Base-by-base conservation (phyloP, 1,284 basidiomycete genomes). In the Sutorius eximius region DNA sequence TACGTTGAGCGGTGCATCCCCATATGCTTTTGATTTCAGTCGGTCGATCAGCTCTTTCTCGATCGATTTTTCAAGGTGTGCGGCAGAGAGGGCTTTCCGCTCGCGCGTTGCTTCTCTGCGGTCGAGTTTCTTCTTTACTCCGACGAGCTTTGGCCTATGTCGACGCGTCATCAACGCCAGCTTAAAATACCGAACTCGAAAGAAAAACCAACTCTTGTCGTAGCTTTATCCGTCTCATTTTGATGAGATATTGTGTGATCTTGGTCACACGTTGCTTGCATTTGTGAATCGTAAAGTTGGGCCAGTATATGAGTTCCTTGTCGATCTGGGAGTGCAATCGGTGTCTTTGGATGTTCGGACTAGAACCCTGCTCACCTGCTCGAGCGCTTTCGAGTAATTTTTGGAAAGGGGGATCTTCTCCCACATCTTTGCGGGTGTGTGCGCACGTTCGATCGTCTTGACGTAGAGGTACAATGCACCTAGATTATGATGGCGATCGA, bases 201-300 rank as follows among this genome's bases (percentile, higher is more conserved):
- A 45, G 27, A 52, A 29, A 82, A 29, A 82, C 92, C 65, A 58
- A 95, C 94, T 95, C 89, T 73, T 96, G 87, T 52, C 92, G 87
- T 58, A 96, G 79, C 66, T 89, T 90, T 64, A 98, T 76, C 41
- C 93, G 85, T 56, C 97, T 82, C 91, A 99, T 95, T 79, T 98
- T 97, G 75, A 99, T 98, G 59, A 99, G 83, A 70, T 98, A 99
- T 73, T 99, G 97, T 0, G 96, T 99, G 65, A 99, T 98, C 78
- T 98, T 99, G 16, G 97, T 99, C 37, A 98, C 82, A 49, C 97
- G 85, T 75, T 99, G 97, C 79, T 99, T 99, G 81, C 96, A 98
- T 76, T 98, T 98, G 79, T 99, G 97, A 55, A 94, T 91, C 52
- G 88, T 87, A 72, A 97, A 99, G 65, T 95, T 96, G 11, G 95